Conservation (phyloP, 192 early-diverging fungal species). For the Gaertneriomyces sp. region DNA sequence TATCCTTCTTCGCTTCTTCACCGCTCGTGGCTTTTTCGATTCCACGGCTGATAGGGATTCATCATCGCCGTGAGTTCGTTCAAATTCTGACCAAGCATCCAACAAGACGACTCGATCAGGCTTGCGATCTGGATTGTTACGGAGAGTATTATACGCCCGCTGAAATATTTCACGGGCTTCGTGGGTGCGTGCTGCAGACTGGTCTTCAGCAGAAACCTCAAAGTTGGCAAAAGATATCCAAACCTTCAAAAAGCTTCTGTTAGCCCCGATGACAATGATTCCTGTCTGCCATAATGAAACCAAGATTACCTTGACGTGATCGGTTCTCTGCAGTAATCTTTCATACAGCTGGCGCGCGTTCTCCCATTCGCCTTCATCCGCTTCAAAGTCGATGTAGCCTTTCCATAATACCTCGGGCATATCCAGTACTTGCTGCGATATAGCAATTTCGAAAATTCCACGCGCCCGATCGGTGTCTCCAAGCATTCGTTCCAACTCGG, state of each 20-base stretch:
- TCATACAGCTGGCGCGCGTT: constrained; percentile 79
- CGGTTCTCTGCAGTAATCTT: constrained; percentile 77
- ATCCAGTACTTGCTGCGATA: constrained; percentile 83
- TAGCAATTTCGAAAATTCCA: constrained; percentile 89
- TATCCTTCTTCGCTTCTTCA: constrained; percentile 81
- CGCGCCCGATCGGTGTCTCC: constrained; percentile 80
- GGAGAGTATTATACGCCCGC: constrained; percentile 67
- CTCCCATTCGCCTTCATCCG: constrained; percentile 73
- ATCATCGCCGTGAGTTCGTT: constrained; percentile 53
- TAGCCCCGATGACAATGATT: background rate
- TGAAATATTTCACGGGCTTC: constrained; percentile 74
- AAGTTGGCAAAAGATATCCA: constrained; percentile 94
- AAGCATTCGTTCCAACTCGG: constrained; percentile 80
- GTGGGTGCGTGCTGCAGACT: constrained; percentile 34
- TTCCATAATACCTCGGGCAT: constrained; percentile 99
- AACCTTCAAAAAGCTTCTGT: constrained; percentile 35
- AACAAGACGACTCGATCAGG: constrained; percentile 86
- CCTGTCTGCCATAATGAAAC: background rate
- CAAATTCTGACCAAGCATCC: constrained; percentile 90
- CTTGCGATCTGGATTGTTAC: constrained; percentile 61
- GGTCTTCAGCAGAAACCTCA: constrained; percentile 66
- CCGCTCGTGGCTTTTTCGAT: constrained; percentile 78
- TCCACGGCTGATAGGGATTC: constrained; percentile 56
- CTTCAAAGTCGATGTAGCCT: constrained; percentile 94
- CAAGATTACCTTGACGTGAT: constrained; percentile 97